A percentile compares a stretch with the other conserved stretches of the same genome.
Conservation (phyloP, 2,329 filamentous ascomycete genomes). For the Ophiocordyceps camponoti-leonardi region DNA sequence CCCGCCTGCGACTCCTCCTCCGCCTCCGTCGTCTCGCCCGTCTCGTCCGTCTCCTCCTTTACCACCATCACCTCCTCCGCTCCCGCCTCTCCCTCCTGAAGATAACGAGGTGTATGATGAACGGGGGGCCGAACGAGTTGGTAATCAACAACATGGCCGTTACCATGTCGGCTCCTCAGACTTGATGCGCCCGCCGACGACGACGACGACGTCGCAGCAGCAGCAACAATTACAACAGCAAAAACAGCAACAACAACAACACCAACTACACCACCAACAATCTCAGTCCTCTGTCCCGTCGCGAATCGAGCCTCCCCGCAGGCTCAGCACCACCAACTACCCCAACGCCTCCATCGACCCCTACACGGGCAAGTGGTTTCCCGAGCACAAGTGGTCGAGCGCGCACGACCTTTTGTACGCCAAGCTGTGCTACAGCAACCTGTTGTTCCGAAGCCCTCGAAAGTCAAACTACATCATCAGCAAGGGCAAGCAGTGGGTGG, state of each 20-base stretch:
- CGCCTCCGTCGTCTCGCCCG: too few relatives aligned
- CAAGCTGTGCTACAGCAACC: constrained; percentile 40
- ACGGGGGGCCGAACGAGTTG: too few relatives aligned
- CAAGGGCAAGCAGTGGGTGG: constrained; percentile 39
- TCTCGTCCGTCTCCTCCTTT: too few relatives aligned
- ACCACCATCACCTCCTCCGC: too few relatives aligned
- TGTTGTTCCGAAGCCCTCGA: constrained; percentile 37
- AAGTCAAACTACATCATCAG: constrained; percentile 40
- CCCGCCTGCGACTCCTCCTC: not conserved
- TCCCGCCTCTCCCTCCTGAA: too few relatives aligned
- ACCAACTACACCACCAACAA: not conserved
- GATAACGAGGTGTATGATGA: too few relatives aligned
- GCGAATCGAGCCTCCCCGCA: constrained; percentile 16
- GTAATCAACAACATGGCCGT: too few relatives aligned
- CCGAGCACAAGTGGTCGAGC: constrained; percentile 34
- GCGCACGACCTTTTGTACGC: constrained; percentile 42
- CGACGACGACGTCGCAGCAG: too few relatives aligned
- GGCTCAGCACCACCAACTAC: constrained; percentile 27
- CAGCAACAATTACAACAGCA: too few relatives aligned
- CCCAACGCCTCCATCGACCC: constrained; percentile 27
- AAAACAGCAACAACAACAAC: too few relatives aligned
- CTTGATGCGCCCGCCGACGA: too few relatives aligned
- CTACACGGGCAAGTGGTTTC: constrained; percentile 37
- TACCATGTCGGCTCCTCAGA: too few relatives aligned
- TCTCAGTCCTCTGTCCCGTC: constrained; percentile 4